Base-by-base conservation (phyloP, 345 rosid species). In the Aethionema arabicum region DNA sequence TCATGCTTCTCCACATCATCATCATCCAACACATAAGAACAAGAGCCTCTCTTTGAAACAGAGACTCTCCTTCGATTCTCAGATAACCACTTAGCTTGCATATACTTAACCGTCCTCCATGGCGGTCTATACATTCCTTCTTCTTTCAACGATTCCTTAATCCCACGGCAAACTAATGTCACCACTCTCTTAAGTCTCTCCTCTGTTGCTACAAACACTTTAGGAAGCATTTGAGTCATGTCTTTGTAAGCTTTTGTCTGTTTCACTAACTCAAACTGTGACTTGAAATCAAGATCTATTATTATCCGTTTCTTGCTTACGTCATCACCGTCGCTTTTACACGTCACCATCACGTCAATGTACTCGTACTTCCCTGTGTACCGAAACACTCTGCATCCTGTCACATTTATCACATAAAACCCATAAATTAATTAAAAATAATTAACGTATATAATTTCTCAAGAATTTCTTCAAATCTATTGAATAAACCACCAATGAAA, bases 11-110 rank as follows among this genome's bases (percentile, higher is more conserved):
- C 3, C 43, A 14, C 43, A 16, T 11, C 46, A 29, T 40, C 61
- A 30, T 41, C 55, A 50, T 27, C 61, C 36, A 5, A 66, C 30
- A 56, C 65, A 58, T n/a, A n/a, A n/a, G n/a, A 65, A 72, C 41
- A 47, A 8, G 51, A 30, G 36, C 52, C 52, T 69, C 32, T 62
- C 68, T 56, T 69, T 8, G 52, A 52, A 1, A 40, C 27, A n/a
- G 78, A 40, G n/a, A 68, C 60, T 52, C 67, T 75, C 40, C 51
- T 61, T 70, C 74, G 77, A 52, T 79, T 73, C 52, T 56, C 77
- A 37, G 83, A 62, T 11, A 79, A 31, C 89, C 89, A 84, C 59
- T 81, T 84, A 4, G 80, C 68, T 35, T 55, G 80, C 89, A 84
- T 77, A 78, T 74, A 79, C n/a, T 50, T 62, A 0, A 54, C 45